These are phyloP conservation scores for Penicillium italicum DNA, from an alignment of 2,329 filamentous ascomycete genomes.

Conservation along the genomic window DNA sequence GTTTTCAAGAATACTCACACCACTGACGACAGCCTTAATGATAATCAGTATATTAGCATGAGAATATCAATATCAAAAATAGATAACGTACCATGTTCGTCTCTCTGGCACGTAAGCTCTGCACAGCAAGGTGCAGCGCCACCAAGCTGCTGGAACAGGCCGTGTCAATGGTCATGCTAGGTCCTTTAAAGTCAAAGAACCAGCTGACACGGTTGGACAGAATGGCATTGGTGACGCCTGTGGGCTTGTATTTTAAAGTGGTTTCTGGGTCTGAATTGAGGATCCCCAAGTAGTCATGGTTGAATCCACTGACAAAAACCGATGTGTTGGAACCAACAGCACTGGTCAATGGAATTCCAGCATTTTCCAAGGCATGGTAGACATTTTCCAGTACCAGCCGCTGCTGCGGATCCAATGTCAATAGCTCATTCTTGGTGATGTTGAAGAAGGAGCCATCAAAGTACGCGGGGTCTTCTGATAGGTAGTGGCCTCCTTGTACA, in stretches of 20 bases:
- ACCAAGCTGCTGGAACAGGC: conserved; percentile 42
- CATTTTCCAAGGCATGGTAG: conserved; percentile 34
- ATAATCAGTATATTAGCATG: background rate
- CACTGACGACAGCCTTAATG: conserved; percentile 34
- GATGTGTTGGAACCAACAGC: conserved; percentile 26
- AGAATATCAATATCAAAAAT: background rate
- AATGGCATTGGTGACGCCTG: conserved; percentile 19
- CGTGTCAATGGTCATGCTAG: conserved; percentile 39
- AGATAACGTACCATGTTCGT: conserved; percentile 21
- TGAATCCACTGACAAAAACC: conserved; percentile 27
- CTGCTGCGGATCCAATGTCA: conserved; percentile 34
- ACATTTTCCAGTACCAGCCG: conserved; percentile 34
- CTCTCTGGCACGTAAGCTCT: conserved; percentile 23
- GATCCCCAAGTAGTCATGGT: conserved; percentile 25
- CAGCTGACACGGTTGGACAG: conserved; percentile 25
- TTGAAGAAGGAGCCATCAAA: conserved; percentile 36
- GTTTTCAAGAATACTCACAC: conserved; percentile 37
- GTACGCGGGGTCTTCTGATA: conserved; percentile 25
- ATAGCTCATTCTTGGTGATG: conserved; percentile 27
- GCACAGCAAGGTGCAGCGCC: conserved; percentile 39
- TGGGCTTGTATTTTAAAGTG: conserved; percentile 22
- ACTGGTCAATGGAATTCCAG: conserved; percentile 24
- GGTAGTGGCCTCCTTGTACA: conserved; percentile 27
- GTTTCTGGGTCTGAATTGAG: conserved; percentile 25
- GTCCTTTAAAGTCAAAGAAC: conserved; percentile 27